Base-by-base conservation (phyloP, 441 rosid species). In the Populus hybrid region DNA sequence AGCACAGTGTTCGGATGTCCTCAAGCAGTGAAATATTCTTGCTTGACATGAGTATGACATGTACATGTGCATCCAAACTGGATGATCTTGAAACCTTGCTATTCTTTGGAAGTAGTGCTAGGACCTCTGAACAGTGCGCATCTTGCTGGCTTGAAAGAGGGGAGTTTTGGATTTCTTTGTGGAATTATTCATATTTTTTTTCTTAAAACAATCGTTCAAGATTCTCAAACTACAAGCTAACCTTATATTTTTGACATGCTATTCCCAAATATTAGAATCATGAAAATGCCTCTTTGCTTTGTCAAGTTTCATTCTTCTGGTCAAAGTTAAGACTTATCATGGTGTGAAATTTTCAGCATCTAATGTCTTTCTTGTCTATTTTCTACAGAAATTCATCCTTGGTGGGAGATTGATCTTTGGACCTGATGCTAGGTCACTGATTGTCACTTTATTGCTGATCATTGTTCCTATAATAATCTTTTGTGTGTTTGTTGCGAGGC, bases 351-450 rank as follows among this genome's bases (percentile, higher is more conserved):
- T 26, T 36, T 35, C 66, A 61, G 10, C 18, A 3, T 78, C 74
- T 79, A 57, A 77, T 72, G 32, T 30, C 40, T 38, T 57, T 73
- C 35, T 64, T 81, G 67, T 64, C 78, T 65, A 38, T 79, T 8
- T 71, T 82, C 71, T 86, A 79, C 95, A 95, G 99, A 91, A 85
- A 57, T 95, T 95, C 86, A 76, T 95, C 73, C 83, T 94, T 84
- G 87, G 93, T 30, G 99, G 99, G 84, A 95, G 99, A 83, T 82
- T 95, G 87, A 92, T 95, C 77, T 92, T 95, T 84, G 99, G 99
- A 68, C 99, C 98, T 78, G 99, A 95, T 91, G 97, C 92, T 75
- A 89, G 84, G 85, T 92, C 98, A 77, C 81, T 95, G 79, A 84
- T 93, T 30, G 88, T 94, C 79, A 95, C 98, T 64, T 82, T 95